Evolutionary conservation across 495 filamentous ascomycete genomes (phyloP).

Genomic region (Usnea hakonensis): DNA sequence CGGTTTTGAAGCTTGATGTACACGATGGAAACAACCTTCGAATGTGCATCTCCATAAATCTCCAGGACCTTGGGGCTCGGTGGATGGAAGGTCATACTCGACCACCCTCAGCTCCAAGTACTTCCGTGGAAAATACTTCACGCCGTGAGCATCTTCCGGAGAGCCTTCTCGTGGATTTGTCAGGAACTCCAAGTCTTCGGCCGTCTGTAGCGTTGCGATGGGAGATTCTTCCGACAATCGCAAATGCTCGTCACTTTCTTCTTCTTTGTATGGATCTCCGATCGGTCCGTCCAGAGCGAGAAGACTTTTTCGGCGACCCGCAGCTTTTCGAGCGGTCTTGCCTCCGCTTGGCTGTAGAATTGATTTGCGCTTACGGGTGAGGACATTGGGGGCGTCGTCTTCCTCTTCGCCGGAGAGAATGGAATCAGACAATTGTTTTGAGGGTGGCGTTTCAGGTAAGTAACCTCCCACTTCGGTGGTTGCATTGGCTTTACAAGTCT

Average conservation of each 20-base stretch:
- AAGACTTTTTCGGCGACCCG: slow-evolving; percentile 28
- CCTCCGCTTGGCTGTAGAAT: slow-evolving; percentile 44
- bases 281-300: slow-evolving; percentile 27
- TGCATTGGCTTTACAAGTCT: slow-evolving; percentile 23
- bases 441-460: slow-evolving; percentile 27
- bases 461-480: slow-evolving; percentile 9
- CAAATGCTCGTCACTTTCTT: slow-evolving; percentile 16
- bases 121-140: slow-evolving; percentile 20
- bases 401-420: slow-evolving; percentile 33
- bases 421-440: slow-evolving; percentile 17
- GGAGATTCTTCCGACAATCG: slow-evolving; percentile 14
- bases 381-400: slow-evolving; percentile 22
- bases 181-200: slow-evolving; percentile 39
- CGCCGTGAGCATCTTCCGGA: slow-evolving; percentile 28
- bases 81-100: slow-evolving; percentile 31
- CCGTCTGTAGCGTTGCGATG: slow-evolving; percentile 18
- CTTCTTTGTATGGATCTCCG: slow-evolving; percentile 33
- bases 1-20: slow-evolving; percentile 50
- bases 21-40: slow-evolving; percentile 55
- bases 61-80: slow-evolving; percentile 43
- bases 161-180: slow-evolving; percentile 40
- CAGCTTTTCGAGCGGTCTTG: slow-evolving; percentile 44
- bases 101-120: slow-evolving; percentile 20
- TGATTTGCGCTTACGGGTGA: slow-evolving; percentile 37
- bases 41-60: slow-evolving; percentile 66